Evolutionary conservation across 371 early-diverging fungal species (phyloP).

Genomic region (Syncephalis fuscata): DNA sequence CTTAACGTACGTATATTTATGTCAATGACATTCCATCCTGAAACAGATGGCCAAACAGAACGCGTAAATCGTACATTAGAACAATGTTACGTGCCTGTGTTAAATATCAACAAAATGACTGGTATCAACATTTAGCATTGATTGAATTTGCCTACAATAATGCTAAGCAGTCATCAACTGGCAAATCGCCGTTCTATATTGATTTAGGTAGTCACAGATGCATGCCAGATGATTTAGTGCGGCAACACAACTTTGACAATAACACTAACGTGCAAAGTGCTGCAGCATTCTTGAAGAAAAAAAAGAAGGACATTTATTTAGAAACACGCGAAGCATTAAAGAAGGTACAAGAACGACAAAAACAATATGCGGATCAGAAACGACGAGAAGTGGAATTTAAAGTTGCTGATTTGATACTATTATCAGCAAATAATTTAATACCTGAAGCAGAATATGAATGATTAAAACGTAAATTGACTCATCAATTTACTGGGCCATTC

Average conservation of each 20-base stretch:
- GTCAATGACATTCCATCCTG: constrained; percentile 17
- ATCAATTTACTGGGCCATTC: constrained; percentile 1
- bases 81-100: constrained; percentile 15
- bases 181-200: constrained; percentile 12
- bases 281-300: neutral
- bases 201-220: constrained; percentile 5
- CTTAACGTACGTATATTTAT: neutral
- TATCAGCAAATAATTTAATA: neutral
- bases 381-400: neutral
- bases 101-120: constrained; percentile 22
- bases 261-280: neutral
- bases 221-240: neutral
- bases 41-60: constrained; percentile 35
- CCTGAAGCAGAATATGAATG: neutral
- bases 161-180: constrained; percentile 11
- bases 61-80: constrained; percentile 23
- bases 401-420: neutral
- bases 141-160: constrained; percentile 34
- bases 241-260: neutral
- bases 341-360: neutral
- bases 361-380: neutral
- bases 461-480: neutral
- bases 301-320: neutral
- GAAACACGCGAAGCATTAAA: neutral
- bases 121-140: constrained; percentile 20